phyloP scores from a whole-genome alignment of 495 filamentous ascomycete genomes.

The Neurospora africana region DNA sequence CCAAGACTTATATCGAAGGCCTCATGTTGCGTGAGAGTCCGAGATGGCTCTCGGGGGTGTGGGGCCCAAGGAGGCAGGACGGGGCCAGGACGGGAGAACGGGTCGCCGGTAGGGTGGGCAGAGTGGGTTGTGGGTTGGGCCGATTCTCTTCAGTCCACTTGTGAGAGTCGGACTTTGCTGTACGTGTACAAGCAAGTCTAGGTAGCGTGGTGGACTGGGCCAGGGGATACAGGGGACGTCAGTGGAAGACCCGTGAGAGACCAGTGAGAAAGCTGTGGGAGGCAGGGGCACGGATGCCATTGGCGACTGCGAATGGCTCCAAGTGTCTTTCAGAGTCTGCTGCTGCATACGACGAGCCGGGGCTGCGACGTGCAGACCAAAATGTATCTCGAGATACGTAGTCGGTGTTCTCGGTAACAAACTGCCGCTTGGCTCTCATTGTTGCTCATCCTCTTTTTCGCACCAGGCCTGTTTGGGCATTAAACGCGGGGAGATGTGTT shows the following conservation, averaged over 20 bases:
- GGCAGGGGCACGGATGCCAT: constrained; percentile 2
- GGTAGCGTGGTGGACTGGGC: not conserved
- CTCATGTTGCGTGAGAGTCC: not conserved
- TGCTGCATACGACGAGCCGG: constrained; percentile 4
- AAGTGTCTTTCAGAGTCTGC: constrained; percentile 4
- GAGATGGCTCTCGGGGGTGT: not conserved
- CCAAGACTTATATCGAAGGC: not conserved
- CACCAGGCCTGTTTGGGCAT: constrained; percentile 21
- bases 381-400: not conserved
- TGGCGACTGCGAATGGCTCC: constrained; percentile 11
- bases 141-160: not conserved
- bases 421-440: not conserved
- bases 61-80: not conserved
- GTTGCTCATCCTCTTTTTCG: not conserved
- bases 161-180: not conserved
- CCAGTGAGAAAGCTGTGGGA: not conserved
- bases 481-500: constrained; percentile 23
- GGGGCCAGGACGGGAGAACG: not conserved
- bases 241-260: not conserved
- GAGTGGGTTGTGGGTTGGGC: not conserved
- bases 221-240: not conserved
- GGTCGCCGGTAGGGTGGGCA: not conserved
- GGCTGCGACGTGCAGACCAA: constrained; percentile 12
- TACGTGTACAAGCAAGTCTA: not conserved
- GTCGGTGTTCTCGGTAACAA: not conserved